A percentile compares a stretch with the other conserved stretches of the same genome.
These are phyloP conservation scores for Mallotus repandus DNA, from an alignment of 441 rosid species.

Conservation along the genomic window DNA sequence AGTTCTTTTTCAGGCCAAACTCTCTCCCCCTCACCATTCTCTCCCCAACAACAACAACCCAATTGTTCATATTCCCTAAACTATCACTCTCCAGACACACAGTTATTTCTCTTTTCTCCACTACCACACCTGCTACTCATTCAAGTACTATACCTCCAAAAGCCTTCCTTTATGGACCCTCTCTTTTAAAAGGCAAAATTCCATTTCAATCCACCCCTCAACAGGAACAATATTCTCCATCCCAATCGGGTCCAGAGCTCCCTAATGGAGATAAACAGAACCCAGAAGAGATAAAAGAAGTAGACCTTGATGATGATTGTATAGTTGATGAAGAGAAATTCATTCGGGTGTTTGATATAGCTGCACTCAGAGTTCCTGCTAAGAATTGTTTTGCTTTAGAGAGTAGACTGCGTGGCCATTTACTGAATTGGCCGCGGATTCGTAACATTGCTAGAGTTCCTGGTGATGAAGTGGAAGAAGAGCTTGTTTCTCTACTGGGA, in stretches of 20 bases:
- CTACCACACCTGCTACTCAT: neutral
- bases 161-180: slow-evolving; percentile 60
- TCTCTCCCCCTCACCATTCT: slow-evolving; percentile 32
- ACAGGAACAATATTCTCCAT: slow-evolving; percentile 10
- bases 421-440: slow-evolving; percentile 87
- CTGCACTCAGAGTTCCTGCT: slow-evolving; percentile 78
- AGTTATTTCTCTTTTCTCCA: slow-evolving; percentile 39
- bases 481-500: slow-evolving; percentile 39
- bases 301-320: neutral
- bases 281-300: slow-evolving; percentile 26
- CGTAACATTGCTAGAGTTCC: slow-evolving; percentile 80
- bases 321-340: slow-evolving; percentile 50
- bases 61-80: slow-evolving; percentile 24
- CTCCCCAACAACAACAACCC: slow-evolving; percentile 18
- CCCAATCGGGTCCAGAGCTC: slow-evolving; percentile 4
- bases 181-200: slow-evolving; percentile 60
- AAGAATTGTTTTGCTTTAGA: slow-evolving; percentile 66
- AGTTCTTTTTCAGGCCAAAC: slow-evolving; percentile 38
- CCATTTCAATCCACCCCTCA: slow-evolving; percentile 25
- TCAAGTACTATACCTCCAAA: neutral
- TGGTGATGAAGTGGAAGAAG: slow-evolving; percentile 71
- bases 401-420: slow-evolving; percentile 87
- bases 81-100: slow-evolving; percentile 24
- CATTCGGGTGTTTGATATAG: slow-evolving; percentile 58
- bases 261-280: slow-evolving; percentile 12